These are phyloP conservation scores for Aethionema arabicum DNA, from an alignment of 345 rosid species.

Conservation along the genomic window DNA sequence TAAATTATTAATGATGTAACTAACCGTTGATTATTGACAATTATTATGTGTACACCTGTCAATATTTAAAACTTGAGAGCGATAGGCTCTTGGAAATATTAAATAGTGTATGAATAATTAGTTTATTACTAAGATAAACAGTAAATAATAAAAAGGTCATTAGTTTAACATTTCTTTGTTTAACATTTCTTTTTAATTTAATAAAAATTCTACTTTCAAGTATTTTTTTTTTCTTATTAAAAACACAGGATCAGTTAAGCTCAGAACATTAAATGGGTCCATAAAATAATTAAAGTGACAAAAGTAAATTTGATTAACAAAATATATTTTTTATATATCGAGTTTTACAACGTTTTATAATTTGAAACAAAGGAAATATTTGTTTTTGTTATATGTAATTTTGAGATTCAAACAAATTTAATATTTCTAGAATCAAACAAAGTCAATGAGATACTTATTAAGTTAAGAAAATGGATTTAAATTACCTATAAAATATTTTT, in stretches of 20 bases:
- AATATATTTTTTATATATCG: no score
- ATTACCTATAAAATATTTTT: not conserved
- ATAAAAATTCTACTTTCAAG: slow-evolving; percentile 1
- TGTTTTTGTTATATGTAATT: no score
- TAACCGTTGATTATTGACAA: not conserved
- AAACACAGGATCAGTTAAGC: not conserved
- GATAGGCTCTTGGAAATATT: slow-evolving; percentile 1
- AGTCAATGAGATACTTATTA: not conserved
- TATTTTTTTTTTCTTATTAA: not conserved
- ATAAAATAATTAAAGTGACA: no score
- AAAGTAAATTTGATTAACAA: no score
- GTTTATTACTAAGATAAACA: slow-evolving; percentile 6
- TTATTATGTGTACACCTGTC: not conserved
- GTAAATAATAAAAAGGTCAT: not conserved
- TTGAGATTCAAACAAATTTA: no score
- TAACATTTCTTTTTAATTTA: slow-evolving; percentile 1
- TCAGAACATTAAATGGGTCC: slow-evolving; percentile 15
- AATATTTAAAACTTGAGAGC: not conserved
- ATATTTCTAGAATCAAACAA: no score
- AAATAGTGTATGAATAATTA: slow-evolving; percentile 12
- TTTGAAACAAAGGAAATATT: no score
- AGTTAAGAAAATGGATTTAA: not conserved
- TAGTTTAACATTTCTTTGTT: slow-evolving; percentile 5
- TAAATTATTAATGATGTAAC: not conserved
- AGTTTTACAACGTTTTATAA: no score